Conservation (phyloP, 805 yeast species). For the Yamadazyma takamatsuzukensis region DNA sequence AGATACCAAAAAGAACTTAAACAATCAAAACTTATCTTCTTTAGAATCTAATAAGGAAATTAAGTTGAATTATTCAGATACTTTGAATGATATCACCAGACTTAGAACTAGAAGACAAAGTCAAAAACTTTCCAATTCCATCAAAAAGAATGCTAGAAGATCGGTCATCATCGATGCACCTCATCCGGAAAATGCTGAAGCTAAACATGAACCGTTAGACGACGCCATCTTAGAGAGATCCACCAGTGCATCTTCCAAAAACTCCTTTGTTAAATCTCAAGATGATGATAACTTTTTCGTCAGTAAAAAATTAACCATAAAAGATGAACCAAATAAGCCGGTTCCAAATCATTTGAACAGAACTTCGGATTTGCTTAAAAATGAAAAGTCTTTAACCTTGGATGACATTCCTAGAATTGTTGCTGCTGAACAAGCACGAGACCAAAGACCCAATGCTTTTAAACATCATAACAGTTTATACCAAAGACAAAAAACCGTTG, state of each 20-base stretch:
- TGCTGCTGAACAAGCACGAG: constrained; percentile 94
- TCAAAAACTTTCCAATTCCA: constrained; percentile 49
- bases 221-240: constrained; percentile 6
- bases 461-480: constrained; percentile 62
- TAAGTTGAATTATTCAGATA: constrained; percentile 10
- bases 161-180: constrained; percentile 68
- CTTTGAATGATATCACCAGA: constrained; percentile 68
- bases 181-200: constrained; percentile 39
- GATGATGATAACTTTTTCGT: constrained; percentile 24
- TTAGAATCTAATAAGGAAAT: constrained; percentile 6
- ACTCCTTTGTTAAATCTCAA: constrained; percentile 23
- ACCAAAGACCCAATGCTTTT: constrained; percentile 88
- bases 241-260: constrained; percentile 24
- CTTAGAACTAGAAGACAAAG: constrained; percentile 71
- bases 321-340: constrained; percentile 38
- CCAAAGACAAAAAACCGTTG: constrained; percentile 22
- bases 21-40: neutral
- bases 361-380: constrained; percentile 67
- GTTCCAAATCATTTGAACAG: constrained; percentile 44
- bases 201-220: constrained; percentile 13
- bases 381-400: constrained; percentile 80
- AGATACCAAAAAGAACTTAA: constrained; percentile 7
- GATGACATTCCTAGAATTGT: constrained; percentile 97
- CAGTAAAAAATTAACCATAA: constrained; percentile 21
- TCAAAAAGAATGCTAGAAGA: constrained; percentile 59